Conservation (phyloP, 768 basidiomycete species). For the Boletus patriciae region DNA sequence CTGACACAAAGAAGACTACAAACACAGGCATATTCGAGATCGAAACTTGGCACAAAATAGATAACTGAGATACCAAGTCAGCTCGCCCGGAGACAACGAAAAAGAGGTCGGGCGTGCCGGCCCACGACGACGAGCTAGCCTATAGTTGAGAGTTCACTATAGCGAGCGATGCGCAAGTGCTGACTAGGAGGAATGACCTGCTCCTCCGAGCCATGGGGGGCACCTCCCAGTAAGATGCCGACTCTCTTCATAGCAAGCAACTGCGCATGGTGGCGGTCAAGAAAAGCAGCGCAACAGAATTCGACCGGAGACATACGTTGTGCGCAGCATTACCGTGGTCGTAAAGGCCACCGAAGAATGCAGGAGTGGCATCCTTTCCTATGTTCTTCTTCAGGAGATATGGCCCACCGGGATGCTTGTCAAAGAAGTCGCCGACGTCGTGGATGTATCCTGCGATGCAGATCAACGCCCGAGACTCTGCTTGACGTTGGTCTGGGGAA, state of each 20-base stretch:
- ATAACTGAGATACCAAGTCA: no score
- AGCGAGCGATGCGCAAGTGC: constrained; percentile 4
- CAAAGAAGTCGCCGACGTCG: constrained; percentile 74
- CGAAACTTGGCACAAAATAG: no score
- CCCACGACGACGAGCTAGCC: not conserved
- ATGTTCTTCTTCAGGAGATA: constrained; percentile 78
- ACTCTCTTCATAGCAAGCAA: constrained; percentile 14
- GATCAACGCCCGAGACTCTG: constrained; percentile 74
- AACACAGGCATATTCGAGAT: not conserved
- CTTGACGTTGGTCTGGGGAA: constrained; percentile 67
- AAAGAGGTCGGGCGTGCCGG: no score
- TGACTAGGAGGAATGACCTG: constrained; percentile 4
- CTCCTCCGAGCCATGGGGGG: constrained; percentile 9
- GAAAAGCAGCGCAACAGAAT: not conserved
- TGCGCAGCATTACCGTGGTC: constrained; percentile 83
- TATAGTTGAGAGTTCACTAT: not conserved
- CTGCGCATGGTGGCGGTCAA: not conserved
- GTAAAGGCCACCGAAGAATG: constrained; percentile 89
- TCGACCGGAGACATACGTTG: constrained; percentile 49
- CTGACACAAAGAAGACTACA: not conserved
- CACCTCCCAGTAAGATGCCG: constrained; percentile 8
- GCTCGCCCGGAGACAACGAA: no score
- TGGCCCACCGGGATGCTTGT: constrained; percentile 87
- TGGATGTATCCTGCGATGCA: constrained; percentile 90
- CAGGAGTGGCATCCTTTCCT: constrained; percentile 86